Percentiles rank a stretch among this genome's conserved stretches.
phyloP scores from a whole-genome alignment of 495 filamentous ascomycete genomes.

The Elasticomyces elasticus region DNA sequence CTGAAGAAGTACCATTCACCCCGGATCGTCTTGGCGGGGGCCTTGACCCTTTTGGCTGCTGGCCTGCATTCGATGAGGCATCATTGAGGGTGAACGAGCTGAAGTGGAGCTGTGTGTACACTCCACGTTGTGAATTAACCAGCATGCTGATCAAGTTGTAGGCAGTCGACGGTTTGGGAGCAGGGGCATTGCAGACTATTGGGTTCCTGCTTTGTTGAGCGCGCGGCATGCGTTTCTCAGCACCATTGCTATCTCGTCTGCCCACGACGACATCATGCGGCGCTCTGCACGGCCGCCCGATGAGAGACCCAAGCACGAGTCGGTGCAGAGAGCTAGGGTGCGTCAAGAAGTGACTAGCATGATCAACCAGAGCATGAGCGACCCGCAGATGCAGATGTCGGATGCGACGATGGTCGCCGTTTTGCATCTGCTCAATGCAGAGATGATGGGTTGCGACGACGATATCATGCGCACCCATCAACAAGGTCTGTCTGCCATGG shows the following conservation, averaged over 20 bases:
- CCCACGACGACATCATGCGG: constrained; percentile 27
- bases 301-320: constrained; percentile 12
- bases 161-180: constrained; percentile 10
- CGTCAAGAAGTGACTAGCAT: constrained; percentile 25
- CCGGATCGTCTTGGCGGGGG: background rate
- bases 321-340: constrained; percentile 18
- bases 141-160: background rate
- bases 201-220: constrained; percentile 28
- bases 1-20: background rate
- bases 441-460: constrained; percentile 25
- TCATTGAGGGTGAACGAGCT: constrained; percentile 2
- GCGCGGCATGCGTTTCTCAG: constrained; percentile 30
- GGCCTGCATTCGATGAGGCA: constrained; percentile 5
- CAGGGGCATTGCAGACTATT: constrained; percentile 11
- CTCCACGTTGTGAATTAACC: no score
- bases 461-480: constrained; percentile 22
- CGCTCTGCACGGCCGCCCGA: background rate
- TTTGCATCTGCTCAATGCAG: constrained; percentile 27
- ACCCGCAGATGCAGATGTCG: constrained; percentile 17
- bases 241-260: constrained; percentile 28
- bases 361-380: constrained; percentile 22
- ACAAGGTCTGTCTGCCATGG: constrained; percentile 22
- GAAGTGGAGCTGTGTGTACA: constrained; percentile 6
- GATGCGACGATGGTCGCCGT: constrained; percentile 27
- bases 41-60: constrained; percentile 6